phyloP scores from a whole-genome alignment of 2,329 filamentous ascomycete species.

The Ceratocystis eucalypticola region DNA sequence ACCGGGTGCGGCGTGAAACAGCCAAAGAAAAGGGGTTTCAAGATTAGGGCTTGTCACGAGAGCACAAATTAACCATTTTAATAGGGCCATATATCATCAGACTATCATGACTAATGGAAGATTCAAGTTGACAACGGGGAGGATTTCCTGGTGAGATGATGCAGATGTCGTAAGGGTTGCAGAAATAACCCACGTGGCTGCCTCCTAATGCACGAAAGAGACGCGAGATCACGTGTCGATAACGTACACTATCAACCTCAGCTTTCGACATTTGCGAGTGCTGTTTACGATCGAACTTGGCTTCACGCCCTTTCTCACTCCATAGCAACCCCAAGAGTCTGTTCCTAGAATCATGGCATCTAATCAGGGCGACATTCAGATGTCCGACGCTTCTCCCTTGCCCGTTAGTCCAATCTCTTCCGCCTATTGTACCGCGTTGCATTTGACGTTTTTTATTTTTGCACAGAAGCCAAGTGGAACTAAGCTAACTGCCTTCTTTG shows the following conservation, averaged over 20 bases:
- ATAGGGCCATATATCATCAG: not conserved
- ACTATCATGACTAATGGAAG: not conserved
- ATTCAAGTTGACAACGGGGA: not conserved
- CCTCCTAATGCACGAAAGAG: not conserved
- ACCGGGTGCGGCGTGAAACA: not conserved
- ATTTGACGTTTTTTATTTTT: not conserved
- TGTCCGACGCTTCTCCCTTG: constrained; percentile 15
- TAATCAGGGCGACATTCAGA: constrained; percentile 11
- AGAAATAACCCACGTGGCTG: not conserved
- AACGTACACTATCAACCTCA: not conserved
- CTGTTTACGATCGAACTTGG: too few species aligned
- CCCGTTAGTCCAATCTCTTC: not conserved
- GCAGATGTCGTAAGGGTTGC: not conserved
- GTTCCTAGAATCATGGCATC: constrained; percentile 4
- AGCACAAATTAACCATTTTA: not conserved
- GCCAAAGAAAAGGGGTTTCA: not conserved
- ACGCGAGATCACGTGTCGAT: constrained; percentile 7
- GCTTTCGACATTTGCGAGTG: too few species aligned
- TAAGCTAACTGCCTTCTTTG: constrained; percentile 1
- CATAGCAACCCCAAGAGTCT: not conserved
- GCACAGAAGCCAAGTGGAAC: not conserved
- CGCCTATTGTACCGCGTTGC: not conserved
- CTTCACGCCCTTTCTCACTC: not conserved
- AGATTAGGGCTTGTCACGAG: not conserved
- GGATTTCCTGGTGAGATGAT: not conserved